Base-by-base conservation (phyloP, 140 eudicot genomes). In the Erigeron philadelphicus region DNA sequence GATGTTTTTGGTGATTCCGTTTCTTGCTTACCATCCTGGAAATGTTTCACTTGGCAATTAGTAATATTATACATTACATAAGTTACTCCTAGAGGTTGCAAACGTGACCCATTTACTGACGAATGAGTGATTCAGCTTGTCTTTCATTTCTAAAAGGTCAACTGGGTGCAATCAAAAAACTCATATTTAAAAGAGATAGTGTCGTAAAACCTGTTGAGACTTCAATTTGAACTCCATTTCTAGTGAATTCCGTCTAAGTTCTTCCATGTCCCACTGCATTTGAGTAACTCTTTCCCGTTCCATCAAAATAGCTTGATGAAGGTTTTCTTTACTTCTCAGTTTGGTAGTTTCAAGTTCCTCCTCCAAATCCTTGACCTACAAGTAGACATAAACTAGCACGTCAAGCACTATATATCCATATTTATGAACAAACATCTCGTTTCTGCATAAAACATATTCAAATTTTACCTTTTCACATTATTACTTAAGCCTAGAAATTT, bases 261-360 rank as follows among this genome's bases (percentile, higher is more conserved):
- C 98, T 76, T 93, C 98, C 98, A 93, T 93, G 67, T 89, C 96
- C 98, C 98, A 93, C 76, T 93, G 98, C 98, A 89, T 93, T 80
- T 89, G 95, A 70, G 93, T 93, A 73, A 84, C 79, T 78, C 96
- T 86, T 67, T 86, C 98, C 72, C 87, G 80, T 78, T 93, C 98
- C 82, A 83, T 79, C 40, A 79, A 55, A 43, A 93, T 79, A 21
- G 98, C 95, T 78, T 93, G 98, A 76, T 93, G 90, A 68, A 93
- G 95, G 77, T 84, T 93, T 76, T 93, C 98, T 85, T 89, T 93
- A 75, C 90, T 85, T 78, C 84, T 89, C 71, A 81, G 78, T 78
- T 86, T 93, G 50, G 93, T 89, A 58, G 84, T 84, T 67, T 93
- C 95, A 60, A 93, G 96, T 73, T 93, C 98, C 73, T 77, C 96